phyloP scores from a whole-genome alignment of 1,284 basidiomycete genomes.

The Fomitiporia mediterranea region DNA sequence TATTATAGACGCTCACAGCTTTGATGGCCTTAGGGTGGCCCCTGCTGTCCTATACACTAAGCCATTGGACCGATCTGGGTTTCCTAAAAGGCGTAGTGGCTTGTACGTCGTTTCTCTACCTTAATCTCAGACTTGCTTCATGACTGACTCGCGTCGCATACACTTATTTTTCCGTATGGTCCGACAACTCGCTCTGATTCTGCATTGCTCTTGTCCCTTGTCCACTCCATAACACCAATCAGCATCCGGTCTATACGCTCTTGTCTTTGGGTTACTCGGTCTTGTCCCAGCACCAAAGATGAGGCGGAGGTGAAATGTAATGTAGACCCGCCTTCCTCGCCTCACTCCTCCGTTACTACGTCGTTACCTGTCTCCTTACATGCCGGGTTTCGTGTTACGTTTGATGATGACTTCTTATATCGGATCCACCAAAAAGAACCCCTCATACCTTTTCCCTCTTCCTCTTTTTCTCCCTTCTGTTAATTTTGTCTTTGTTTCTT shows the following conservation, averaged over 20 bases:
- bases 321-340: constrained; percentile 20
- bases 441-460: not conserved
- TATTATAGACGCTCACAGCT: constrained; percentile 44
- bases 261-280: constrained; percentile 65
- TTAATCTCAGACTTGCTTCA: constrained; percentile 2
- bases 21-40: constrained; percentile 69
- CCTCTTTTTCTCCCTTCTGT: not conserved
- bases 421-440: not conserved
- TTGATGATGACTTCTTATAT: not conserved
- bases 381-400: too few species aligned
- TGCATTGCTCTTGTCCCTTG: not conserved
- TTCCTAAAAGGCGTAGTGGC: constrained; percentile 57
- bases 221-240: not conserved
- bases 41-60: constrained; percentile 53
- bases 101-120: constrained; percentile 38
- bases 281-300: constrained; percentile 59
- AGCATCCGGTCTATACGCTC: constrained; percentile 65
- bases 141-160: not conserved
- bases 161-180: constrained; percentile 5
- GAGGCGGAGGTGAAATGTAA: too few species aligned
- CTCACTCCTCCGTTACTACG: not conserved
- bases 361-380: not conserved
- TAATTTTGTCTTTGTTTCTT: not conserved
- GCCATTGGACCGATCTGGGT: constrained; percentile 59
- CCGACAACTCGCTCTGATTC: not conserved